These are phyloP conservation scores for Hypomontagnella submonticulosa DNA, from an alignment of 495 filamentous ascomycete species.

Conservation along the genomic window DNA sequence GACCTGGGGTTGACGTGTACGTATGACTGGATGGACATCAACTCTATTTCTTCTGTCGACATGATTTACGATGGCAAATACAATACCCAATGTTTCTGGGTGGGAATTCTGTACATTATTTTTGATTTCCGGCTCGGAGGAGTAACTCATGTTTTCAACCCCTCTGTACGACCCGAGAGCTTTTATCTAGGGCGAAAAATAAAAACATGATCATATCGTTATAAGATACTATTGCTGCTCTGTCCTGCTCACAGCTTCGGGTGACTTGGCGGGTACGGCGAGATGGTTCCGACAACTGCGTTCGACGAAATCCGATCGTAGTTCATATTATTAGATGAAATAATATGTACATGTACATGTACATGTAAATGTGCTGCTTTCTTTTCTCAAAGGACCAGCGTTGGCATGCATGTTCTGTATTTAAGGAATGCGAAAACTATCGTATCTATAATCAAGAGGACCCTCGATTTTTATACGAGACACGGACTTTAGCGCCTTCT, in stretches of 20 bases:
- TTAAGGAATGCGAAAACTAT: no score
- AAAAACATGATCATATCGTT: neutral
- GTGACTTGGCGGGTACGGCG: no score
- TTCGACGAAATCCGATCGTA: neutral
- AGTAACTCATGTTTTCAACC: neutral
- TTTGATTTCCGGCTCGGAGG: slow-evolving; percentile 12
- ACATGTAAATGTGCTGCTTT: no score
- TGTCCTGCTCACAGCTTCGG: no score
- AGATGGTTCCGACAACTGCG: neutral
- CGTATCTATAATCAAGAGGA: no score
- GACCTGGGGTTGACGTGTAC: slow-evolving; percentile 23
- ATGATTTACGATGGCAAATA: slow-evolving; percentile 41
- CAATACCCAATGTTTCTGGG: slow-evolving; percentile 29
- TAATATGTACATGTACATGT: neutral
- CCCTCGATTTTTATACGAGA: neutral
- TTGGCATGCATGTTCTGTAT: no score
- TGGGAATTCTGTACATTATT: slow-evolving; percentile 36
- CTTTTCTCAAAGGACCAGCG: no score
- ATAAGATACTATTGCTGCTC: neutral
- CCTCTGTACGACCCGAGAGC: neutral
- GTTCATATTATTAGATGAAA: neutral
- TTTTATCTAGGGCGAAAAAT: neutral
- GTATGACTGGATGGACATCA: slow-evolving; percentile 32
- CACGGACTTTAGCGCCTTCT: slow-evolving; percentile 9
- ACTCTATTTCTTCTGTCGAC: slow-evolving; percentile 23